Percentiles rank a stretch among this genome's conserved stretches.
Conservation (phyloP, 768 basidiomycete genomes). For the Phallus indusiatus region DNA sequence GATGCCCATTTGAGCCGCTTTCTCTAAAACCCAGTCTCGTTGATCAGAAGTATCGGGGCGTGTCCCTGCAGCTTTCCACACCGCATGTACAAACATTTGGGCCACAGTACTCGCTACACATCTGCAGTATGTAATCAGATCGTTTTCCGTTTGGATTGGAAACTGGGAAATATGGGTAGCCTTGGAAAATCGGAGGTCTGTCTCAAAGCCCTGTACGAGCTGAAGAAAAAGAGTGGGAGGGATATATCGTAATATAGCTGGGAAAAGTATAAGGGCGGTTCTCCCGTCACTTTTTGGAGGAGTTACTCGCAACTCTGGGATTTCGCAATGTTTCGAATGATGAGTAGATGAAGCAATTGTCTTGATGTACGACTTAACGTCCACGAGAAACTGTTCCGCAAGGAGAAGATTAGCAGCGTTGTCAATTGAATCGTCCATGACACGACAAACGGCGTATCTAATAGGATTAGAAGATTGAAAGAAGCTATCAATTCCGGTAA, state of each 20-base stretch:
- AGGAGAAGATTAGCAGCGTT: neutral
- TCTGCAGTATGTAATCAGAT: conserved; percentile 10
- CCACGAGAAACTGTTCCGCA: neutral
- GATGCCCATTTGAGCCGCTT: conserved; percentile 10
- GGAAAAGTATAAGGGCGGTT: neutral
- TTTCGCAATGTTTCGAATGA: neutral
- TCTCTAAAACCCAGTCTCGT: neutral
- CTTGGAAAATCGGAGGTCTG: neutral
- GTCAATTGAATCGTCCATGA: neutral
- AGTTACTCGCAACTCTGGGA: neutral
- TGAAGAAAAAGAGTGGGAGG: neutral
- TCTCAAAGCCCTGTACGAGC: neutral
- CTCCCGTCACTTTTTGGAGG: neutral
- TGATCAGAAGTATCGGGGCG: neutral
- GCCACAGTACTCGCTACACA: conserved; percentile 12
- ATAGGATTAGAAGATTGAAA: neutral
- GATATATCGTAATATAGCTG: neutral
- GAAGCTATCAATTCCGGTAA: neutral
- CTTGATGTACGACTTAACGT: neutral
- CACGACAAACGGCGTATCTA: neutral
- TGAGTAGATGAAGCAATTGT: neutral
- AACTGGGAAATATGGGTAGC: neutral
- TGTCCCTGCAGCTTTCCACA: neutral
- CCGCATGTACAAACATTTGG: neutral
- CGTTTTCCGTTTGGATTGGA: conserved; percentile 10